These are phyloP conservation scores for Pyrrhoderma lamaoense DNA, from an alignment of 1,284 basidiomycete genomes.

Conservation along the genomic window DNA sequence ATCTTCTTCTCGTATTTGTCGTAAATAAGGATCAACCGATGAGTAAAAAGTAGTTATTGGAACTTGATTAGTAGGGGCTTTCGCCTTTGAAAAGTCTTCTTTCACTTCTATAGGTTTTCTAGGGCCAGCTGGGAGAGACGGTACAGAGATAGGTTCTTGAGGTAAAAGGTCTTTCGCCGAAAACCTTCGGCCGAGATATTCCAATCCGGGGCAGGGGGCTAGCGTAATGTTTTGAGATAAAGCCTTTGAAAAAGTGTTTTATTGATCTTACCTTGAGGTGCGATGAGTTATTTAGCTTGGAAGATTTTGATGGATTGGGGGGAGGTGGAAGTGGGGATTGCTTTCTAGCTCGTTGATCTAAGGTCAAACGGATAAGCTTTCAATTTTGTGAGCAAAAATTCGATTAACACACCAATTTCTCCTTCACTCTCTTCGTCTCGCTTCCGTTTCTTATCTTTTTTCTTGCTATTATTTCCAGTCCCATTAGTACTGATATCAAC, in stretches of 20 bases:
- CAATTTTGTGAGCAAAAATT: too few relatives aligned
- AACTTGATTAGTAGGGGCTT: slow-evolving; percentile 58
- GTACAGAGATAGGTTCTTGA: slow-evolving; percentile 41
- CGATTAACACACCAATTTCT: slow-evolving; percentile 50
- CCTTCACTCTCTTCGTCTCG: slow-evolving; percentile 70
- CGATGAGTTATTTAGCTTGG: slow-evolving; percentile 34
- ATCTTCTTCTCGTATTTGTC: slow-evolving; percentile 84
- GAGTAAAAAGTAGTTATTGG: slow-evolving; percentile 72
- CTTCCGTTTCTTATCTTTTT: slow-evolving; percentile 63
- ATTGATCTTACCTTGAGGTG: slow-evolving; percentile 44
- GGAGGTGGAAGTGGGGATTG: slow-evolving; percentile 41
- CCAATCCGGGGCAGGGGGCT: slow-evolving; percentile 48
- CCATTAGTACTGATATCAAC: slow-evolving; percentile 19
- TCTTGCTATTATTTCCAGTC: slow-evolving; percentile 66
- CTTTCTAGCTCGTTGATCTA: slow-evolving; percentile 51
- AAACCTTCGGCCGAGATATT: slow-evolving; percentile 36
- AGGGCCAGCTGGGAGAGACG: slow-evolving; percentile 57
- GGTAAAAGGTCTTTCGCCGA: slow-evolving; percentile 44
- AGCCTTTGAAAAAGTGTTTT: too few relatives aligned
- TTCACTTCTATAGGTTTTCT: slow-evolving; percentile 74
- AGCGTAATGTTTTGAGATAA: slow-evolving; percentile 24
- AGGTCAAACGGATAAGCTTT: too few relatives aligned
- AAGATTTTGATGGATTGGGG: slow-evolving; percentile 38
- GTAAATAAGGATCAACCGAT: slow-evolving; percentile 80
- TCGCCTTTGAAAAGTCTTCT: slow-evolving; percentile 82